Evolutionary conservation across 2,329 filamentous ascomycete genomes (phyloP), one percentile per base, ranked within the genome.

Genomic region (Aulographum hederae): DNA sequence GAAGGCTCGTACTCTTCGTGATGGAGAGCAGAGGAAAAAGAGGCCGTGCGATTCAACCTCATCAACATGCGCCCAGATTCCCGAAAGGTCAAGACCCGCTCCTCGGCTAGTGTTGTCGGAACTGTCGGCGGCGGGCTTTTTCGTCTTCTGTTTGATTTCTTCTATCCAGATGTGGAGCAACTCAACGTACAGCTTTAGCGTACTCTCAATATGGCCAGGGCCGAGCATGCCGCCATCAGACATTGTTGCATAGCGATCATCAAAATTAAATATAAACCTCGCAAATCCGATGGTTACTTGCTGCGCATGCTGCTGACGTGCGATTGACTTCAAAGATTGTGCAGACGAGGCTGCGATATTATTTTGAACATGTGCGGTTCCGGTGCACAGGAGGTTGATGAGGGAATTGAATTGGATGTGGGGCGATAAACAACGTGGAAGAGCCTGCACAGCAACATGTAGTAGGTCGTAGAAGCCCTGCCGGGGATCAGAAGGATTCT

Each of bases 231-330:
- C 89, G 19, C 91, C 89, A 46, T 98, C 89, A 6, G 85, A 93
- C 74, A 95, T 94, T 19, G 89, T 95, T 1, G 86, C 82, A 51
- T 98, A 98, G 16, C 85, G 74, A 41, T 92, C 85, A 51, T 98
- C 91, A 50, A 95, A 98, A 43, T 89, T 93, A 59, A 98, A 98
- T 32, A 98, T 98, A 54, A 95, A 98, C 17, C 85, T 69, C 23
- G 89, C 81, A 54, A 98, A 98, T 0, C 89, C 86, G 54, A 91
- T 93, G 0, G 85, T 93, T 3, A 98, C 89, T 51, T 89, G 80
- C 43, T 98, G 84, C 0, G 89, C 85, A 53, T 93, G 79, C 5
- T 78, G 80, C 46, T 98, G 89, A 19, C 80, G 69, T 8, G 91
- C 89, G 44, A 98, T 98, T 0, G 86, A 86, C 50, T 94, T 95